Evolutionary conservation across 441 rosid genomes (phyloP), one percentile per base, ranked within the genome.

Genomic region (Mallotus repandus): DNA sequence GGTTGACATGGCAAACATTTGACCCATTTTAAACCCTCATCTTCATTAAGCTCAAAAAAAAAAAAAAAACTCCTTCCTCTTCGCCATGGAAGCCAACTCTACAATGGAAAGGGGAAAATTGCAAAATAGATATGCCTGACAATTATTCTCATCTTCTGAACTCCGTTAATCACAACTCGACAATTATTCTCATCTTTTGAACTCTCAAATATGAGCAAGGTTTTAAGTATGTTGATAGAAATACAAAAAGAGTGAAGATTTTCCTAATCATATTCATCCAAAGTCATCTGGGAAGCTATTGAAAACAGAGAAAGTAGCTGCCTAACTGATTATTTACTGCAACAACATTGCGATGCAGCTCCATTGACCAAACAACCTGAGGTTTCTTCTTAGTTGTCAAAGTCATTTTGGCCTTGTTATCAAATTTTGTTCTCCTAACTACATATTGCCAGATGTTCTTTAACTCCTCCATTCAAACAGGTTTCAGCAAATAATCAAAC

Each of bases 381-480:
- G 98, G 89, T 83, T 93, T 96, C 85, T 96, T 96, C 65, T 69
- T 76, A 80, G 13, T 82, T 86, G 55, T 86, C 92, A 76, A 58
- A 74, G 63, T 82, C 65, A 10, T 76, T 75, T 68, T 69, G 83
- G 75, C 84, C 48, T 79, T 77, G 55, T 73, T 81, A 82, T 78
- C 89, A 8, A 79, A 67, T 59, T 89, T 87, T 84, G 78, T 91
- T 78, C 80, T 91, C 86, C 97, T 86, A 32, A 95, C 80, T 9
- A 96, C 97, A 78, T 93, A 98, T 66, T 91, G 99, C 99, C 97
- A 96, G 60, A 96, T 93, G 84, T 90, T 93, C 70, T 78, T 80
- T 57, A 96, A 87, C 86, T 96, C 99, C 88, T 96, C 92, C 7
- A 91, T 84, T 11, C 93, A 79, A 76, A 90, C 91, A 56, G 98